Evolutionary conservation across 306 rosid species (phyloP).

Genomic region (Nissolia schottii): DNA sequence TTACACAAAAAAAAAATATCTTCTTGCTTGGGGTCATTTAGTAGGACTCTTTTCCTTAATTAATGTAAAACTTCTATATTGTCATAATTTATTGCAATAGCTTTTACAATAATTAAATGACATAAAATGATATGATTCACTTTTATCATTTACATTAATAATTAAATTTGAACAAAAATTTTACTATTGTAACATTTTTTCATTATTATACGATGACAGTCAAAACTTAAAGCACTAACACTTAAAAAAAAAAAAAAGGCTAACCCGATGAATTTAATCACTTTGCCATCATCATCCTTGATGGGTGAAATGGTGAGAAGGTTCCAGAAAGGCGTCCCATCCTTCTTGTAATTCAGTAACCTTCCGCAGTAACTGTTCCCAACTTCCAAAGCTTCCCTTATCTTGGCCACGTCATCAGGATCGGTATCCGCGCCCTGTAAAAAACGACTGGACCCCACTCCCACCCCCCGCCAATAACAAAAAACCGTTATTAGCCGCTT

Average conservation of each 20-base stretch:
- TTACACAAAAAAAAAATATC: too few relatives aligned
- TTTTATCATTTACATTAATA: too few relatives aligned
- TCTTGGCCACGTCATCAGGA: constrained; percentile 72
- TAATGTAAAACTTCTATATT: too few relatives aligned
- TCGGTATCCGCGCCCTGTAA: constrained; percentile 88
- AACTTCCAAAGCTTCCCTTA: constrained; percentile 50
- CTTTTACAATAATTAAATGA: too few relatives aligned
- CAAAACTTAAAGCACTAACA: neutral
- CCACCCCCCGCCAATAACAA: neutral
- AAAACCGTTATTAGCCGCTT: constrained; percentile 16
- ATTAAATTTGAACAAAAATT: neutral
- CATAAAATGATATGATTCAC: too few relatives aligned
- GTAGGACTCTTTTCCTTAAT: too few relatives aligned
- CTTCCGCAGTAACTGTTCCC: constrained; percentile 81
- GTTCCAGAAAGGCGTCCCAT: constrained; percentile 93
- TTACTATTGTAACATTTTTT: too few relatives aligned
- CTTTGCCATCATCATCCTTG: constrained; percentile 70
- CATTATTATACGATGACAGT: neutral
- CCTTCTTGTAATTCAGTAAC: constrained; percentile 87
- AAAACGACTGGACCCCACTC: constrained; percentile 62
- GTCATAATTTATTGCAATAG: too few relatives aligned
- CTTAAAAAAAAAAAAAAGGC: neutral
- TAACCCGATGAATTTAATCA: constrained; percentile 87
- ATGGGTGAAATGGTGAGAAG: constrained; percentile 89
- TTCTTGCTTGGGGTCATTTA: too few relatives aligned